Conservation (phyloP, 2,329 filamentous ascomycete species). For the Penicillium janthinellum region DNA sequence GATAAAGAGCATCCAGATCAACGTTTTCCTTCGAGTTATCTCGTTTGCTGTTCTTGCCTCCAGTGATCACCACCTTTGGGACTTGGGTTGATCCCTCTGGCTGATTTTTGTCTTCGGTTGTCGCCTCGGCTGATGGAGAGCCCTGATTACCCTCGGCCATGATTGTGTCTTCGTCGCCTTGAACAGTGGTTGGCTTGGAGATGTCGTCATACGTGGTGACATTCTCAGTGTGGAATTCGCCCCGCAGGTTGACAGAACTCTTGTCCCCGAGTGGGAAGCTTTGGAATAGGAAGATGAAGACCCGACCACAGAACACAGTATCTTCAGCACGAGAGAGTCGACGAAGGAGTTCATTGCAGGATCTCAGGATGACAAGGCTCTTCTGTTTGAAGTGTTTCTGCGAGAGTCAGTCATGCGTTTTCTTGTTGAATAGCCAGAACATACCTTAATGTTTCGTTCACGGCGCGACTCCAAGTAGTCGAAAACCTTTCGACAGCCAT, state of each 20-base stretch:
- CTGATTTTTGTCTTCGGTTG: conserved; percentile 29
- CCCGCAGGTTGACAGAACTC: conserved; percentile 93
- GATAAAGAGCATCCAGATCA: conserved; percentile 75
- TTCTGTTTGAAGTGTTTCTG: conserved; percentile 75
- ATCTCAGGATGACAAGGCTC: conserved; percentile 83
- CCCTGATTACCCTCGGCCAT: conserved; percentile 43
- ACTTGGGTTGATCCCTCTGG: conserved; percentile 19
- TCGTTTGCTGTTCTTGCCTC: conserved; percentile 20
- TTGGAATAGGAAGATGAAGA: conserved; percentile 98
- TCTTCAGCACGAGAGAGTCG: conserved; percentile 94
- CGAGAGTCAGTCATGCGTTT: conserved; percentile 25
- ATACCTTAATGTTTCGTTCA: conserved; percentile 79
- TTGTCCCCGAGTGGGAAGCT: conserved; percentile 95
- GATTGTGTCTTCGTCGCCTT: conserved; percentile 70
- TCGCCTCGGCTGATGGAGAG: conserved; percentile 35
- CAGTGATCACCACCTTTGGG: conserved; percentile 33
- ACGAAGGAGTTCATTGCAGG: conserved; percentile 92
- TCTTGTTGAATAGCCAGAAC: conserved; percentile 2
- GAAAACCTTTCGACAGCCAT: conserved; percentile 87
- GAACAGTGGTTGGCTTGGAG: conserved; percentile 33
- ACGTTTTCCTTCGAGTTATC: conserved; percentile 48
- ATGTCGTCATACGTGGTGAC: conserved; percentile 77
- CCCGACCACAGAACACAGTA: conserved; percentile 92
- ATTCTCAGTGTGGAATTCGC: conserved; percentile 96
- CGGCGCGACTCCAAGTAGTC: conserved; percentile 92